These are phyloP conservation scores for Erodium maritimum DNA, from an alignment of 345 rosid genomes.

Conservation along the genomic window DNA sequence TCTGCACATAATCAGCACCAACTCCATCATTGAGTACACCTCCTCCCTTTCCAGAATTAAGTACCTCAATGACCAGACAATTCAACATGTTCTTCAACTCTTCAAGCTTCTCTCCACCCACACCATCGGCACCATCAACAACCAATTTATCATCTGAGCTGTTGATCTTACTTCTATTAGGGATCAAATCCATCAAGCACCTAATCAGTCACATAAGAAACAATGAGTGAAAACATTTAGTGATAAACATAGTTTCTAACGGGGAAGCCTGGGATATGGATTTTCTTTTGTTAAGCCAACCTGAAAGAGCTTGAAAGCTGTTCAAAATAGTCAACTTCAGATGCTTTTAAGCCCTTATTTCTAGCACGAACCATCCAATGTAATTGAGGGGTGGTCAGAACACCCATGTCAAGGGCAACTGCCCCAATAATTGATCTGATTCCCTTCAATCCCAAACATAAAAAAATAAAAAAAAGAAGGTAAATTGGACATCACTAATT, in stretches of 20 bases:
- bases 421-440: slow-evolving; percentile 58
- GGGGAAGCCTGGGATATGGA: too few relatives aligned
- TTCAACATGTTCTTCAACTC: slow-evolving; percentile 35
- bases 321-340: slow-evolving; percentile 66
- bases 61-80: slow-evolving; percentile 51
- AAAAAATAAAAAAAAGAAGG: too few relatives aligned
- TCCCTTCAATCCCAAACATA: slow-evolving; percentile 29
- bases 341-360: slow-evolving; percentile 53
- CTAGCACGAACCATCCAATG: slow-evolving; percentile 94
- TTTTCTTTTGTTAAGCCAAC: slow-evolving; percentile 16
- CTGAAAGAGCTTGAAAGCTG: slow-evolving; percentile 62
- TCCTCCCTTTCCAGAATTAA: slow-evolving; percentile 57
- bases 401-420: slow-evolving; percentile 47
- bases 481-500: not conserved
- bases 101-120: slow-evolving; percentile 73
- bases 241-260: too few relatives aligned
- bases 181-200: slow-evolving; percentile 57
- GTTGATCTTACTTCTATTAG: slow-evolving; percentile 19
- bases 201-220: slow-evolving; percentile 15
- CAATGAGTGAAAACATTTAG: too few relatives aligned
- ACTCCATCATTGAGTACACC: slow-evolving; percentile 82
- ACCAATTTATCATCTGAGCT: slow-evolving; percentile 30
- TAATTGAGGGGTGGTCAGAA: slow-evolving; percentile 83
- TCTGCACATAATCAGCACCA: slow-evolving; percentile 97
- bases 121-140: slow-evolving; percentile 92